phyloP scores from a whole-genome alignment of 2,329 filamentous ascomycete species.

The Colletotrichum tamarilloi region DNA sequence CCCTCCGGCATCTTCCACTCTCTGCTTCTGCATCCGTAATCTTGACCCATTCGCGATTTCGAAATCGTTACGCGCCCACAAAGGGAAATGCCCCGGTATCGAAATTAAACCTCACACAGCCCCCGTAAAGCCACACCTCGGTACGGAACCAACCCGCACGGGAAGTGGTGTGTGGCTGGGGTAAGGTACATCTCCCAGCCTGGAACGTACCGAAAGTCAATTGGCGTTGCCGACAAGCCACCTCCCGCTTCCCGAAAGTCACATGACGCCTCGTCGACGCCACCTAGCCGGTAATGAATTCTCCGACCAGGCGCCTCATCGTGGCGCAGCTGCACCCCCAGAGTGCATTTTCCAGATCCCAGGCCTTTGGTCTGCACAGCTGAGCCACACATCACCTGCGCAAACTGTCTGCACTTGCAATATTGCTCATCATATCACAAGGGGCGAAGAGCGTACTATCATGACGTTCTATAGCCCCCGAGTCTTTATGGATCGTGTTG shows the following conservation, averaged over 20 bases:
- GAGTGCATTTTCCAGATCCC: neutral
- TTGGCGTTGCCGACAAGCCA: neutral
- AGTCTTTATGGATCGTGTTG: too few species aligned
- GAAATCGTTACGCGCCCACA: neutral
- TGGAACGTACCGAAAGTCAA: neutral
- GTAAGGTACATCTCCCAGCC: too few species aligned
- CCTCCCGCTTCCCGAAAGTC: neutral
- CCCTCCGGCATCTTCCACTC: neutral
- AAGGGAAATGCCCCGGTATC: neutral
- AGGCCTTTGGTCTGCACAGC: neutral
- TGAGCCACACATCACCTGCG: constrained; percentile 7
- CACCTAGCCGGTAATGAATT: neutral
- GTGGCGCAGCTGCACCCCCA: neutral
- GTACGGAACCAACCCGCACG: neutral
- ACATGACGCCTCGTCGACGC: neutral
- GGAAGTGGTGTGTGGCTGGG: neutral
- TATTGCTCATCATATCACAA: too few species aligned
- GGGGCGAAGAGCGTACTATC: too few species aligned
- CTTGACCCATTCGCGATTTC: neutral
- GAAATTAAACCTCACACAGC: neutral
- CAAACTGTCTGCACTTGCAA: neutral
- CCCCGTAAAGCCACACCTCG: neutral
- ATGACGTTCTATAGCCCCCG: too few species aligned
- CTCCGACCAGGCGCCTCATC: neutral
- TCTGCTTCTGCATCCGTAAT: too few species aligned